Evolutionary conservation across 306 rosid species (phyloP).

Genomic region (Prunus campanulata): DNA sequence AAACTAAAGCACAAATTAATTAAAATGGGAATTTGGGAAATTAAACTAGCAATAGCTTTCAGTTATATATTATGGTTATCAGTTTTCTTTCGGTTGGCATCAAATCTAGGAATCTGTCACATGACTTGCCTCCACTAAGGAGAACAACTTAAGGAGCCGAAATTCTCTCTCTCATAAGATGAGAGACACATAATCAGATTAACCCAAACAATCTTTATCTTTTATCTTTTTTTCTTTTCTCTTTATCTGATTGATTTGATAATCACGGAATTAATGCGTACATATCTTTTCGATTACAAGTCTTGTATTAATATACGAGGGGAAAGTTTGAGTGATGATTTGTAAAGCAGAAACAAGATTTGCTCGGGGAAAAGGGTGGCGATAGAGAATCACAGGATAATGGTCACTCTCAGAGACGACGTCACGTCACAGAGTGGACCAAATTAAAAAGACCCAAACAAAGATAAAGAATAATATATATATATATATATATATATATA

Average conservation of each 20-base stretch:
- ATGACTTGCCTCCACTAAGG: background rate
- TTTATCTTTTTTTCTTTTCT: no score
- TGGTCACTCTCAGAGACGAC: conserved; percentile 15
- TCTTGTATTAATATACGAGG: background rate
- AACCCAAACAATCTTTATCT: background rate
- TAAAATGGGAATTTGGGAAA: background rate
- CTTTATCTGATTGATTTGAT: background rate
- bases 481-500: no score
- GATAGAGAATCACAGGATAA: background rate
- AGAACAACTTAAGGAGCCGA: background rate
- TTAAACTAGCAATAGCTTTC: background rate
- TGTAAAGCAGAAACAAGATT: conserved; percentile 9
- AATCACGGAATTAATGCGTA: background rate
- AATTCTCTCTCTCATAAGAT: background rate
- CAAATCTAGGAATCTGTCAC: background rate
- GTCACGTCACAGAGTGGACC: conserved; percentile 11
- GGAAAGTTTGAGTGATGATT: background rate
- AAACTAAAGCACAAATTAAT: no score
- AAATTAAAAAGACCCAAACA: background rate
- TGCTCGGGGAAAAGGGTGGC: background rate
- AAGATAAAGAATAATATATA: background rate
- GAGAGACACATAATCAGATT: background rate
- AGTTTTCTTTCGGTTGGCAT: background rate
- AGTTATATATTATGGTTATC: background rate
- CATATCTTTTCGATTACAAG: no score